Base-by-base conservation (phyloP, 768 basidiomycete species). In the Antrodiella citrinella region DNA sequence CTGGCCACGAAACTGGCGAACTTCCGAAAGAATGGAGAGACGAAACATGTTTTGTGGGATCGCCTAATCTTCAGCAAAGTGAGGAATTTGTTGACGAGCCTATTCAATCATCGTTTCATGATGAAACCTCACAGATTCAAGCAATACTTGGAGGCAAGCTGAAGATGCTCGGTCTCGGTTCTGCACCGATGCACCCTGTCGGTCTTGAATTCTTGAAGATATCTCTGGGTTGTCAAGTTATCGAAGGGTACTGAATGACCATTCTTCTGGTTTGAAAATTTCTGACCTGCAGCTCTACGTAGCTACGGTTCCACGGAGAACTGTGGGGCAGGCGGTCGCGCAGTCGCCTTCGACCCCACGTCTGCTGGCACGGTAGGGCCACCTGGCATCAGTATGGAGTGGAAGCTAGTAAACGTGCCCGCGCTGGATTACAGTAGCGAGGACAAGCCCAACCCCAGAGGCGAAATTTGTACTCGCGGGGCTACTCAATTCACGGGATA, bases 301-400 rank as follows among this genome's bases (percentile, higher is more conserved):
- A 83, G 79, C 47, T 93, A 88, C 63, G 93, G 92, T 40, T 82
- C 91, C 82, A 96, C 94, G 0, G 94, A 97, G 71, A 89, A 82
- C 52, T 74, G 76, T 48, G 90, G 80, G 5, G 74, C 77, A 35
- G 81, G 77, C 48, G 67, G 78, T 4, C 80, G 76, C 50, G 69
- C 72, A 15, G 73, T 77, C 65, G 69, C 72, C 1, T 68, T 68
- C 45, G 93, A 96, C 62, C 70, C 79, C 4, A 69, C 67, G 11
- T 74, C 78, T 12, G 75, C 76, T 48, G 94, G 95, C 11, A 88
- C 86, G 3, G 84, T 92, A 41, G 96, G 96, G 4, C 80, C 86
- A 10, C 86, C 90, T 9, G 76, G 82, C 46, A 74, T 88, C 0
- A 68, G 80, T 50, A 82, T 78, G 51, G 88, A 95, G 66, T 53